A percentile compares a stretch with the other conserved stretches of the same genome.
Conservation (phyloP, 129 eudicot species). For the Pseudognaphalium luteoalbum region DNA sequence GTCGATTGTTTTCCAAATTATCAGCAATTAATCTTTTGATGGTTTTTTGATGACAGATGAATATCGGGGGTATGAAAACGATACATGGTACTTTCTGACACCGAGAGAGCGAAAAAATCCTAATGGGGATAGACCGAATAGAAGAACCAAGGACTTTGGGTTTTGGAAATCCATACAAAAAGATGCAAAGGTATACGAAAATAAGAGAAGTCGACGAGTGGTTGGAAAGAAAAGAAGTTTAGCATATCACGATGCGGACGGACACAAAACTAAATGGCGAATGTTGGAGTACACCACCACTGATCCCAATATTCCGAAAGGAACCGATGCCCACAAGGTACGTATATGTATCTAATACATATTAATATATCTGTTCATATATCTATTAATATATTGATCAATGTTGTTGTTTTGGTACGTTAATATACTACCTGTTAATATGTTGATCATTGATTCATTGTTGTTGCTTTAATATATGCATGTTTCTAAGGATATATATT, state of each 20-base stretch:
- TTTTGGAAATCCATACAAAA: conserved; percentile 19
- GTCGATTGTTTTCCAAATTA: not conserved
- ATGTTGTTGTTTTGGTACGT: no score
- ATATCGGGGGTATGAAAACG: not conserved
- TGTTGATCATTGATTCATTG: no score
- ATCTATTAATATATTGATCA: no score
- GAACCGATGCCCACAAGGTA: not conserved
- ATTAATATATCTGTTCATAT: no score
- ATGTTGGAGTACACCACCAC: not conserved
- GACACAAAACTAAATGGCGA: not conserved
- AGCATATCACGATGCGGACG: not conserved
- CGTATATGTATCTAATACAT: no score
- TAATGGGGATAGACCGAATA: conserved; percentile 4
- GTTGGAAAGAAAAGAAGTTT: conserved; percentile 18
- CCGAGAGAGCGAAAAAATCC: conserved; percentile 3
- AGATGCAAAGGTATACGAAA: not conserved
- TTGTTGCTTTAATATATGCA: no score
- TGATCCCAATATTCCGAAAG: not conserved
- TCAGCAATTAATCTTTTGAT: not conserved
- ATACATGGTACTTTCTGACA: conserved; percentile 17
- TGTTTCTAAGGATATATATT: no score
- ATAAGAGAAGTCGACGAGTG: not conserved
- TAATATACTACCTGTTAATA: no score
- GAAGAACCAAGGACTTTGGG: conserved; percentile 3
- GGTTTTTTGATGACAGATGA: not conserved